These are phyloP conservation scores for Phylloporus arenicola DNA, from an alignment of 768 basidiomycete genomes.

Conservation along the genomic window DNA sequence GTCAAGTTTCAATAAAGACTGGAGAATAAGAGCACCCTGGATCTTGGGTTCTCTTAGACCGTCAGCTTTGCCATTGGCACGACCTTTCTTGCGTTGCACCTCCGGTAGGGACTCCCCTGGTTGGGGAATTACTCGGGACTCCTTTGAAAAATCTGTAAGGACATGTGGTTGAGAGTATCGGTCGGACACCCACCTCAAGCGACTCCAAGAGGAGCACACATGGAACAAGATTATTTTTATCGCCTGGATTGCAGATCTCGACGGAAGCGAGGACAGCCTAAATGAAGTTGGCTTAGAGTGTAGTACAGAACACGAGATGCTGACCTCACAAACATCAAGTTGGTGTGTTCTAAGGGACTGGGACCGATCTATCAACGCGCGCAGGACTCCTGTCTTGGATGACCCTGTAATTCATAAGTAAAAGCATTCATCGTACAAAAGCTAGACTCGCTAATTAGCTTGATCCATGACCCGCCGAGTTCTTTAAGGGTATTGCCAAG, in stretches of 20 bases:
- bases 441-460: conserved; percentile 58
- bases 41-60: conserved; percentile 59
- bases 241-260: conserved; percentile 44
- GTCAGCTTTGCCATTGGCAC: conserved; percentile 13
- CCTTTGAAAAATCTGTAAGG: conserved; percentile 17
- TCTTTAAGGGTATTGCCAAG: conserved; percentile 55
- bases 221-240: conserved; percentile 52
- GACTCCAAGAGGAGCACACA: conserved; percentile 59
- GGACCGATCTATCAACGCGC: conserved; percentile 68
- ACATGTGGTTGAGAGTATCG: not conserved
- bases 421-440: not conserved
- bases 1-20: conserved; percentile 69
- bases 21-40: conserved; percentile 82
- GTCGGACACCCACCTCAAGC: conserved; percentile 37
- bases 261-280: conserved; percentile 62
- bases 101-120: conserved; percentile 10
- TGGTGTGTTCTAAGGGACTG: conserved; percentile 44
- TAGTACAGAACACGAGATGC: conserved; percentile 10
- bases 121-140: conserved; percentile 11
- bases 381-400: conserved; percentile 71
- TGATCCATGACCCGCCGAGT: conserved; percentile 52
- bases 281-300: conserved; percentile 4
- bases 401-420: conserved; percentile 40
- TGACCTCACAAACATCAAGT: conserved; percentile 52
- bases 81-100: conserved; percentile 11